A percentile compares a stretch with the other conserved stretches of the same genome.
These are phyloP conservation scores for Backusella psychrophila DNA, from an alignment of 192 early-diverging fungal genomes.

Conservation along the genomic window DNA sequence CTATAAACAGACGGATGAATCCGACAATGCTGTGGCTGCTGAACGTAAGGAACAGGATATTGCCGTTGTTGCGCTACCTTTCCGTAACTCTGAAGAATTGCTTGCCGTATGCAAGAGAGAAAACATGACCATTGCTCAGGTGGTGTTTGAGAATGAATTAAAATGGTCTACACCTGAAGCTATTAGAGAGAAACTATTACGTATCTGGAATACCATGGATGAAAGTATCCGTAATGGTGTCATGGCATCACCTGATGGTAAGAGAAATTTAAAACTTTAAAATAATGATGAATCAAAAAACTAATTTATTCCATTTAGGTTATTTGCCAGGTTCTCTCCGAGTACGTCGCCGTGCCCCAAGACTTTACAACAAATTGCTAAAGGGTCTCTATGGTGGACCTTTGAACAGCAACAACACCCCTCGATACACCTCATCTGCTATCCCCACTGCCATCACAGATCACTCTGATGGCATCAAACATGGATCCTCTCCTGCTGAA, in stretches of 20 bases:
- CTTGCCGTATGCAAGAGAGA: constrained; percentile 81
- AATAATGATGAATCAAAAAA: background rate
- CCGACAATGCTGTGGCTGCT: constrained; percentile 42
- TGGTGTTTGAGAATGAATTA: constrained; percentile 92
- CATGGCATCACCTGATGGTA: constrained; percentile 44
- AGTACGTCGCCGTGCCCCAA: constrained; percentile 84
- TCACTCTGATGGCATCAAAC: background rate
- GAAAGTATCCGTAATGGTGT: constrained; percentile 77
- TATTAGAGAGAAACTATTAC: constrained; percentile 67
- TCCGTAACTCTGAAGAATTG: constrained; percentile 75
- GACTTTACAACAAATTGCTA: constrained; percentile 82
- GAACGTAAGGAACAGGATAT: constrained; percentile 66
- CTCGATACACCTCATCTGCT: constrained; percentile 14
- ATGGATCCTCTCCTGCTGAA: background rate
- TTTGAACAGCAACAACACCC: constrained; percentile 26
- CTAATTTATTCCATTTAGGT: constrained; percentile 18
- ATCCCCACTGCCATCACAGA: constrained; percentile 14
- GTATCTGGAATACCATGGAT: constrained; percentile 94
- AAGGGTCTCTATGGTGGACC: constrained; percentile 60
- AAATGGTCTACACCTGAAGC: constrained; percentile 83
- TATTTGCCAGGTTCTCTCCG: constrained; percentile 79
- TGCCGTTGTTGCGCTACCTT: constrained; percentile 81
- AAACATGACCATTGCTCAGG: constrained; percentile 89
- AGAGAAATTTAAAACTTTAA: background rate
- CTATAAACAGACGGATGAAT: constrained; percentile 37